Base-by-base conservation (phyloP, 441 rosid genomes). In the Mallotus repandus region DNA sequence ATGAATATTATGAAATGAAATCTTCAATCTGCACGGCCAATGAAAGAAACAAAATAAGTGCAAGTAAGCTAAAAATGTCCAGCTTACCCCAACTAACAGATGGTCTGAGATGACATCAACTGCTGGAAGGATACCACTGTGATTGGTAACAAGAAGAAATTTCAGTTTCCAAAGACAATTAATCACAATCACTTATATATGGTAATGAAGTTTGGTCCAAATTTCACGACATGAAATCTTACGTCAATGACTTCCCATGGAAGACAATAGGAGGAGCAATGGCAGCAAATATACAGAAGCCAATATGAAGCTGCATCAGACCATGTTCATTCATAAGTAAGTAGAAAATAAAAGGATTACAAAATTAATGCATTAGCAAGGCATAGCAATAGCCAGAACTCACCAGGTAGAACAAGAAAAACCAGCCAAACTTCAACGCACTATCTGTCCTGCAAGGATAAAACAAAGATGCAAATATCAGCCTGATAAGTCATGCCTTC, bases 351-450 rank as follows among this genome's bases (percentile, higher is more conserved):
- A 16, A 68, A 22, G 3, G 68, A 54, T 69, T 55, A 55, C 13
- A 2, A 53, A 49, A 45, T 61, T 13, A 45, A 71, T 43, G 25
- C 29, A 25, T 56, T 35, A 9, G 35, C 50, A 38, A 66, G 54
- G 43, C 35, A 70, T 7, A 46, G 66, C 21, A 21, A 18, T 53
- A 25, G 16, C 69, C 32, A 65, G 69, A 77, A 81, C 95, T 86
- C 81, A 95, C 98, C 97, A 93, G 66, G 87, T 95, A 95, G 86
- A 90, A 88, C 77, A 95, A 43, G 93, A 95, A 95, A 89, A 95
- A 95, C 96, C 93, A 87, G 65, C 96, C 66, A 55, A 95, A 95
- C 78, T 84, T 95, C 84, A 95, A 64, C 54, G 99, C 98, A 56
- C 99, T 95, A 81, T 95, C 95, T 1, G 98, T 93, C 89, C 99